These are phyloP conservation scores for Vicia villosa DNA, from an alignment of 306 rosid species.

Conservation along the genomic window DNA sequence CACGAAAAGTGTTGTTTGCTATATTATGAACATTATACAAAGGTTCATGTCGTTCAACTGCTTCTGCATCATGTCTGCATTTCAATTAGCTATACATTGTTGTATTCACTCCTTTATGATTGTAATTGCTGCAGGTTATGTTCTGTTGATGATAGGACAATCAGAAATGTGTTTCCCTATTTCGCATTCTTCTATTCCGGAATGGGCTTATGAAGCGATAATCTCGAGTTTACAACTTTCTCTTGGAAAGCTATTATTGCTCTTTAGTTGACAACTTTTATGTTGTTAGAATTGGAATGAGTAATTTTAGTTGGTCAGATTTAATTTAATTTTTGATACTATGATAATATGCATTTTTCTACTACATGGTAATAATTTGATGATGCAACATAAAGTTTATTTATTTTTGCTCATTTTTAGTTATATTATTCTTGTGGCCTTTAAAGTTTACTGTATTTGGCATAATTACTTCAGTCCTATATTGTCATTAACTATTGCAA, in stretches of 20 bases:
- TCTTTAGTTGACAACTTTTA: not conserved
- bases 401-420: not conserved
- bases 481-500: no score
- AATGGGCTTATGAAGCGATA: not conserved
- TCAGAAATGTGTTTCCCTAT: conserved; percentile 4
- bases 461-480: no score
- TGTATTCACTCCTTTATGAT: conserved; percentile 17
- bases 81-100: not conserved
- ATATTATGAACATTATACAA: not conserved
- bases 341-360: not conserved
- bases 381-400: not conserved
- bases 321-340: not conserved
- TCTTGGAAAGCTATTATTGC: not conserved
- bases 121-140: conserved; percentile 31
- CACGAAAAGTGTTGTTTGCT: not conserved
- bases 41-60: conserved; percentile 6
- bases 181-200: not conserved
- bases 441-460: not conserved
- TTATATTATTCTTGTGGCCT: not conserved
- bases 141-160: conserved; percentile 20
- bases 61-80: not conserved
- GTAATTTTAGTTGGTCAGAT: conserved; percentile 1
- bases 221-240: conserved; percentile 24
- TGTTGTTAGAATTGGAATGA: conserved; percentile 19
- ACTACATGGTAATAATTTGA: not conserved